These are phyloP conservation scores for Candolleomyces efflorescens DNA, from an alignment of 768 basidiomycete species.

Conservation along the genomic window DNA sequence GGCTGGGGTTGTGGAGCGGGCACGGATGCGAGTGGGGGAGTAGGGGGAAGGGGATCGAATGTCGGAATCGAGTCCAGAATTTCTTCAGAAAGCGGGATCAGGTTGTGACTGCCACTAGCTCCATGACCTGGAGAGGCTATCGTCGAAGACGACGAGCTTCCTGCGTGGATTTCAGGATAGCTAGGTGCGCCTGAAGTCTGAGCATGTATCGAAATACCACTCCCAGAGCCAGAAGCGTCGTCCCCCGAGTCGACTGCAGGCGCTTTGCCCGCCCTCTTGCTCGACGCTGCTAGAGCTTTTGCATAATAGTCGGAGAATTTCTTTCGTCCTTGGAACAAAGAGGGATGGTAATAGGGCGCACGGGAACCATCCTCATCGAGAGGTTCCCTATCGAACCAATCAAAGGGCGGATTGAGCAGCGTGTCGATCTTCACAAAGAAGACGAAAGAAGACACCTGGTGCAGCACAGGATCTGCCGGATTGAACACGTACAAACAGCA, in stretches of 20 bases:
- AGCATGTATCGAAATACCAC: no score
- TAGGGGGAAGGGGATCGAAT: not conserved
- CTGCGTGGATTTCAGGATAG: no score
- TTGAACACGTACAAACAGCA: conserved; percentile 46
- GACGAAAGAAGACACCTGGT: conserved; percentile 38
- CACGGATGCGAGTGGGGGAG: not conserved
- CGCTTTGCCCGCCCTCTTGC: not conserved
- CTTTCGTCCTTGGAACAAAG: not conserved
- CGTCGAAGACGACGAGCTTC: no score
- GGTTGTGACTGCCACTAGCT: no score
- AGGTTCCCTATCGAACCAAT: conserved; percentile 18
- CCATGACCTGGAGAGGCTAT: no score
- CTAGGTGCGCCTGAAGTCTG: no score
- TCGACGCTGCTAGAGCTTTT: not conserved
- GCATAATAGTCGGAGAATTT: not conserved
- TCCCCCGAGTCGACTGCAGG: no score
- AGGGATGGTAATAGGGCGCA: not conserved
- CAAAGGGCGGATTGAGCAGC: conserved; percentile 28
- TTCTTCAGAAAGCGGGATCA: no score
- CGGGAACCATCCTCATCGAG: not conserved
- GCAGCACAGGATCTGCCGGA: conserved; percentile 21
- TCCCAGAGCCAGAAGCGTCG: no score
- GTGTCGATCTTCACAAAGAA: conserved; percentile 46
- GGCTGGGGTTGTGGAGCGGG: no score
- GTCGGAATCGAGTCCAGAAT: no score